Evolutionary conservation across 176 grass and related monocot species (phyloP).

Genomic region (Alopecurus myosuroides): DNA sequence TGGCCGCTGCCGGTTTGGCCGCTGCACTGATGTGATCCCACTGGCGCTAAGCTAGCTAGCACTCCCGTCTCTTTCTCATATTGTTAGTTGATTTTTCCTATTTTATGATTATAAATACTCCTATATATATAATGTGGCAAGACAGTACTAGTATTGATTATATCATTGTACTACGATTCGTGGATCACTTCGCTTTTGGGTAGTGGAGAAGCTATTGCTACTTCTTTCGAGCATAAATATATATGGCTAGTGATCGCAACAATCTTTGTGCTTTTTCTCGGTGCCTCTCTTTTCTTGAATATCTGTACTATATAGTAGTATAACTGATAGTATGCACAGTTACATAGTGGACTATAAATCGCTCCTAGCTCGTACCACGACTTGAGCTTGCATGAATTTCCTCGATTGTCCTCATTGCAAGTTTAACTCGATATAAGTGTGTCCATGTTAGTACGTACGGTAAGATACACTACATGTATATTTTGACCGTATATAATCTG

Average conservation of each 20-base stretch:
- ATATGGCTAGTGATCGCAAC: not conserved
- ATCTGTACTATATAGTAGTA: not conserved
- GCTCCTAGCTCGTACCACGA: not conserved
- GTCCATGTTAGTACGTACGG: too few species aligned
- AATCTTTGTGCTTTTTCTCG: not conserved
- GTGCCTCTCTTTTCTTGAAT: not conserved
- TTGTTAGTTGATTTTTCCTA: not conserved
- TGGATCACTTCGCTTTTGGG: not conserved
- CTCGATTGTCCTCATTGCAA: not conserved
- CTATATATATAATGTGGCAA: not conserved
- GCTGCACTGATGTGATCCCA: not conserved
- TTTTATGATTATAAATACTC: not conserved
- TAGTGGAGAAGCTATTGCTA: not conserved
- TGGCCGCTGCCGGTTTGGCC: not conserved
- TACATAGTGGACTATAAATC: not conserved
- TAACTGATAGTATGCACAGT: too few species aligned
- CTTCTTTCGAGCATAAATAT: not conserved
- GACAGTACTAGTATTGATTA: not conserved
- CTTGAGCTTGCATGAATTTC: not conserved
- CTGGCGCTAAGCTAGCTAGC: not conserved
- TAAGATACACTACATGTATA: too few species aligned
- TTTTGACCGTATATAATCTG: too few species aligned
- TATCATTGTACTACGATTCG: not conserved
- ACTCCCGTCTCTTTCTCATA: not conserved
- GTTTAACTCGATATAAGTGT: too few species aligned